These are phyloP conservation scores for Zymoseptoria crescenta DNA, from an alignment of 2,329 filamentous ascomycete species.

Conservation along the genomic window DNA sequence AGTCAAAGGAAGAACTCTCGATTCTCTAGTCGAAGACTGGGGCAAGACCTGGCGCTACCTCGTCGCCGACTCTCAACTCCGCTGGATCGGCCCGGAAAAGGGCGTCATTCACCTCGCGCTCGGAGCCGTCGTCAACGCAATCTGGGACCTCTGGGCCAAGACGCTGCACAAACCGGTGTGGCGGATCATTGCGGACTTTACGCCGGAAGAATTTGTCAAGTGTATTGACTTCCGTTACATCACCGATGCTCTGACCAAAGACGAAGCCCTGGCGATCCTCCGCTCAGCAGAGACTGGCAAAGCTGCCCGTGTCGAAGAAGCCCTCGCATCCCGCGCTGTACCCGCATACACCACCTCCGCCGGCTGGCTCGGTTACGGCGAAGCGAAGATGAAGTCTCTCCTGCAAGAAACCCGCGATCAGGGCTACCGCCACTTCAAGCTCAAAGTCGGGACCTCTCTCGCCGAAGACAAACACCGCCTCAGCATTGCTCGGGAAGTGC, in stretches of 20 bases:
- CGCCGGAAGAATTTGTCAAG: slow-evolving; percentile 72
- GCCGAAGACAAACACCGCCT: slow-evolving; percentile 65
- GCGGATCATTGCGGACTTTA: slow-evolving; percentile 85
- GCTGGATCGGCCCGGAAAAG: slow-evolving; percentile 92
- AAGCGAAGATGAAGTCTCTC: slow-evolving; percentile 75
- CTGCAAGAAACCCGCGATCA: slow-evolving; percentile 65
- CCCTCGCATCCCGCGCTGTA: slow-evolving; percentile 64
- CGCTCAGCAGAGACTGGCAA: slow-evolving; percentile 60
- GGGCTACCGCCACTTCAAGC: slow-evolving; percentile 81
- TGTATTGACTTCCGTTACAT: slow-evolving; percentile 96
- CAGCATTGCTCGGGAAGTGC: slow-evolving; percentile 65
- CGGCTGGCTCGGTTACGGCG: slow-evolving; percentile 84
- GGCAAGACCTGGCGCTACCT: slow-evolving; percentile 84
- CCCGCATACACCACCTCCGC: slow-evolving; percentile 87
- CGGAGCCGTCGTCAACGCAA: slow-evolving; percentile 74
- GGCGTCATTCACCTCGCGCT: slow-evolving; percentile 89
- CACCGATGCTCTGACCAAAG: slow-evolving; percentile 81
- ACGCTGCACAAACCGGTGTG: slow-evolving; percentile 78
- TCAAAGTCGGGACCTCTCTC: slow-evolving; percentile 73
- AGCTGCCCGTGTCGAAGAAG: slow-evolving; percentile 62
- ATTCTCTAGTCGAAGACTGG: slow-evolving; percentile 71
- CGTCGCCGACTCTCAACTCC: slow-evolving; percentile 82
- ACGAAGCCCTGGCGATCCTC: slow-evolving; percentile 69
- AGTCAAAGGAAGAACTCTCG: slow-evolving; percentile 66
- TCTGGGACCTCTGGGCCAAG: slow-evolving; percentile 97